Evolutionary conservation across 805 yeast genomes (phyloP), one percentile per base, ranked within the genome.

Genomic region (Suhomyces faveliae): DNA sequence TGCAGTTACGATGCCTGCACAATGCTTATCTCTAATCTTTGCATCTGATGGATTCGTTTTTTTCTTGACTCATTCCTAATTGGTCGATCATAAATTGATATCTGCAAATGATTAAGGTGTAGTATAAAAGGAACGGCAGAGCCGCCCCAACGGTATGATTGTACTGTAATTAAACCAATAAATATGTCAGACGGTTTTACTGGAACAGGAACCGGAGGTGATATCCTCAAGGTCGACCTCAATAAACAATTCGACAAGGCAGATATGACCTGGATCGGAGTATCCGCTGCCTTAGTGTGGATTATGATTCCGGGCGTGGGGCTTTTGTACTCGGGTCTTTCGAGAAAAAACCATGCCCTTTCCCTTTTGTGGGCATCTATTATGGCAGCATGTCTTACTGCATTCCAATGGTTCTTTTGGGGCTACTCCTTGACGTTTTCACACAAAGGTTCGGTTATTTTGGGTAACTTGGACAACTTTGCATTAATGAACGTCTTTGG

Each of bases 321-420:
- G 51, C 71, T 94, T 47, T 74, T 92, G 53, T 92, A 92, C 70
- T 89, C 96, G 29, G 99, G 99, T 55, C 73, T 94, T 52, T 84
- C 96, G 12, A 83, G 99, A 68, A 92, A 92, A 69, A 89, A 91
- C 68, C 97, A 94, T 61, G 96, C 97, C n/a, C 73, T 94, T 47
- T 88, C 97, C 6, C 75, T 94, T 45, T 72, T 94, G 45, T 94
- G 97, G 97, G 94, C 96, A 20, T 85, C 96, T 5, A 72, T 94
- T 63, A 90, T 89, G 87, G 89, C 95, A 17, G 83, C 83, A 17
- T 84, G 94, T 56, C 73, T 92, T 25, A 83, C 90, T 6, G 71
- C 87, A 1, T 89, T 94, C 80, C 97, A 94, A 68, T 92, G 99
- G 98, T 94, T 90, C 70, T 91, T 90, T 75, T 90, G 97, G 97